phyloP scores from a whole-genome alignment of 164 flowering plant species.

The Aristolochia contorta region DNA sequence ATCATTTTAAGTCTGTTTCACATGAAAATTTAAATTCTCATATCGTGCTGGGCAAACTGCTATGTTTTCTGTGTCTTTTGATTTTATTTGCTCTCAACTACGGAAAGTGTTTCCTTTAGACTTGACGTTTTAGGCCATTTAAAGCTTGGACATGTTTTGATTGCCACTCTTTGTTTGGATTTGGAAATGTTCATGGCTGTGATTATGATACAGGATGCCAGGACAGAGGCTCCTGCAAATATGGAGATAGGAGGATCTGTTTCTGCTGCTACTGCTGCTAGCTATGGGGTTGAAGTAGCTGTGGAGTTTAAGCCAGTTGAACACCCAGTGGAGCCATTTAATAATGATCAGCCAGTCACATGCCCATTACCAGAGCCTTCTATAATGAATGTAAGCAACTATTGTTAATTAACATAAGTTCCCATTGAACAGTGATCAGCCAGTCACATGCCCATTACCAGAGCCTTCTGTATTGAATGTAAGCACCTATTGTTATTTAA shows the following conservation, averaged over 20 bases:
- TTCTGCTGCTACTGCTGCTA: constrained; percentile 17
- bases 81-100: not conserved
- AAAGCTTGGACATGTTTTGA: not conserved
- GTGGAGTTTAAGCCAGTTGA: constrained; percentile 89
- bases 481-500: constrained; percentile 17
- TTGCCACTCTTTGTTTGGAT: not conserved
- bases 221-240: constrained; percentile 40
- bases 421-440: too few relatives aligned
- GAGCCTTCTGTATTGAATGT: constrained; percentile 93
- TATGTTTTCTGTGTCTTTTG: not conserved
- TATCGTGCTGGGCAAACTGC: too few relatives aligned
- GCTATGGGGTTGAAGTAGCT: constrained; percentile 79
- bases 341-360: constrained; percentile 70
- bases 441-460: too few relatives aligned
- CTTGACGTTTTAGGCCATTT: not conserved
- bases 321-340: constrained; percentile 77
- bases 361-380: constrained; percentile 96
- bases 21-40: too few relatives aligned
- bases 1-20: too few relatives aligned
- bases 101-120: not conserved
- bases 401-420: too few relatives aligned
- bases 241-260: constrained; percentile 22
- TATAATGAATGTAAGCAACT: constrained; percentile 90
- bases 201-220: constrained; percentile 40
- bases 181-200: not conserved